These are phyloP conservation scores for Vigna radiata DNA, from an alignment of 306 rosid species.

Conservation along the genomic window DNA sequence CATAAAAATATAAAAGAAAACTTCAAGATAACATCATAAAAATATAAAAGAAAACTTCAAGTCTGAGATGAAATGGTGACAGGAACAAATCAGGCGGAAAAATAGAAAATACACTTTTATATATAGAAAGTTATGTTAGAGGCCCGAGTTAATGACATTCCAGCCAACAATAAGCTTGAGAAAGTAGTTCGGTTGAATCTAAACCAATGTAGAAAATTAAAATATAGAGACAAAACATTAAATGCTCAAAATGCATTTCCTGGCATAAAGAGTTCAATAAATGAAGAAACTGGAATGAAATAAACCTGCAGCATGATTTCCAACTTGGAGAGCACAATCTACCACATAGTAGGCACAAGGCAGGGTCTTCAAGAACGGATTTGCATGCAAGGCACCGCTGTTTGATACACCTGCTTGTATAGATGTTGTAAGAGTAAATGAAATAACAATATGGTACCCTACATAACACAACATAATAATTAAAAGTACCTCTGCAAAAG, in stretches of 20 bases:
- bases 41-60: not conserved
- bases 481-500: conserved; percentile 83
- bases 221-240: not conserved
- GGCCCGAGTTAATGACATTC: conserved; percentile 5
- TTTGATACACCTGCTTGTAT: conserved; percentile 72
- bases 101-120: not conserved
- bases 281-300: conserved; percentile 39
- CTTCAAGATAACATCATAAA: not conserved
- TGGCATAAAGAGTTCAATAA: not conserved
- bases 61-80: not conserved
- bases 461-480: conserved; percentile 24
- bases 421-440: conserved; percentile 22
- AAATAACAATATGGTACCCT: not conserved
- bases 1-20: not conserved
- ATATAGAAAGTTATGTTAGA: conserved; percentile 1
- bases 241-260: conserved; percentile 30
- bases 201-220: conserved; percentile 2
- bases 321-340: conserved; percentile 87
- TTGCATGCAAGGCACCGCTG: conserved; percentile 81
- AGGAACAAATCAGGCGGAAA: conserved; percentile 13
- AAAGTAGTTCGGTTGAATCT: conserved; percentile 31
- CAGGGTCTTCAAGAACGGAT: conserved; percentile 75
- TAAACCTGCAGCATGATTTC: conserved; percentile 96
- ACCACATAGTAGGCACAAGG: conserved; percentile 92
- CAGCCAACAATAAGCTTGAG: conserved; percentile 28